Evolutionary conservation across 106 monocot species (phyloP), one percentile per base, ranked within the genome.

Genomic region (Dendrobium catenatum): DNA sequence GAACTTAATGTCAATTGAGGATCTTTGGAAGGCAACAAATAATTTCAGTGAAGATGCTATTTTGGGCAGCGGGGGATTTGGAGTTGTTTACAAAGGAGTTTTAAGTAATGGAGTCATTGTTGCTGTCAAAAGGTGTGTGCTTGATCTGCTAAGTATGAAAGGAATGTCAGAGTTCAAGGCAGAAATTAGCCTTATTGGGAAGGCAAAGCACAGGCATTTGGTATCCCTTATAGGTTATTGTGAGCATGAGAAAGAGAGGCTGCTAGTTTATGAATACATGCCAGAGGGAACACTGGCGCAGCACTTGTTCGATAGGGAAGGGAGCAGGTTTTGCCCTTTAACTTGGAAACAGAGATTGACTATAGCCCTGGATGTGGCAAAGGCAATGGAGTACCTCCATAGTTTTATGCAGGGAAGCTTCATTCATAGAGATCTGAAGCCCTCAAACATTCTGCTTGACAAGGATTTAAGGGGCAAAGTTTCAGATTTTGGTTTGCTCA

Each of bases 401-500:
- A 92, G 84, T 80, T 87, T 97, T 86, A 92, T 92, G 5, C 92
- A 90, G 56, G 89, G 85, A 51, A 97, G 92, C 31, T 97, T 97
- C 84, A 97, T 97, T 76, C 96, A 97, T 61, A 84, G 96, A 73
- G 96, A 97, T 85, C 77, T 97, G 10, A 97, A 97, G 80, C 96
- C 96, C 37, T 94, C 92, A 1, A 97, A 97, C 81, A 92, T 97
- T 84, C 91, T 97, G 20, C 54, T 97, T 77, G 92, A 89, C n/a
- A 79, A 88, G 47, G 89, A 92, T 73, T 58, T 92, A 83, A 87
- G 94, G 80, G 96, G 89, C 1, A 96, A 96, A 81, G 96, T 96
- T 46, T 92, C 96, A n/a, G 96, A 96, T 80, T 96, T 96, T 81
- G 96, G 96, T 11, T 85, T 96, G 79, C 92, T 94, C 42, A 96